Base-by-base conservation (phyloP, 2,329 filamentous ascomycete genomes). In the Fusarium hainanense region DNA sequence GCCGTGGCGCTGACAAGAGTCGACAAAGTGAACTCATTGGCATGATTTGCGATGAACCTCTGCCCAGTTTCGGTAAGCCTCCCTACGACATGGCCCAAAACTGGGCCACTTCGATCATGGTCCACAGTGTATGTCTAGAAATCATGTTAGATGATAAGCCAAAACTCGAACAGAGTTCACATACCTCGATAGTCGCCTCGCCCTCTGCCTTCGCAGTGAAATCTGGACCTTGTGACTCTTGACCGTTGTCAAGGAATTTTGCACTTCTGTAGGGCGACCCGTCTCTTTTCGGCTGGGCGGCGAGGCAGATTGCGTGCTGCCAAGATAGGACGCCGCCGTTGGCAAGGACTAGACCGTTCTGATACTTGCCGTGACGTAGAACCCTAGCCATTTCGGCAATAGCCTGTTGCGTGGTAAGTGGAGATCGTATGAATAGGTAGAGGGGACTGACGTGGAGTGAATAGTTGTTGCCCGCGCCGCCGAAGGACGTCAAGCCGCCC, bases 381-480 rank as follows among this genome's bases (percentile, higher is more conserved):
- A 84, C 80, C 7, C 88, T 84, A 1, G 82, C 79, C 82, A 89
- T 87, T 73, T 85, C 85, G 12, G 84, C 86, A 28, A 89, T 82
- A 8, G 76, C 75, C 76, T 77, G 6, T 13, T 1, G 4, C 8
- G 0, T 14, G 4, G 10, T 54, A 25, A 47, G 14, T 16, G 4
- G 0, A n/a, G 81, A 10, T 6, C 1, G 30, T 7, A 8, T 0
- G 0, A 11, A 6, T 12, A 0, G 9, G 3, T 3, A 0, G 0
- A 20, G 2, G 5, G 1, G 37, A 77, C 80, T 74, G 77, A 86
- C 88, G 79, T 92, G 89, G 85, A 91, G 88, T 0, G 88, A 90
- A 63, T 92, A 92, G 57, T 92, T 92, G 67, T 92, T 92, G 0
- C 90, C 90, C 8, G 90, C 90, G 0, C 90, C 90, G 1, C 90